Evolutionary conservation across 257 asterid species (phyloP), one percentile per base, ranked within the genome.

Genomic region (Rehmannia glutinosa): DNA sequence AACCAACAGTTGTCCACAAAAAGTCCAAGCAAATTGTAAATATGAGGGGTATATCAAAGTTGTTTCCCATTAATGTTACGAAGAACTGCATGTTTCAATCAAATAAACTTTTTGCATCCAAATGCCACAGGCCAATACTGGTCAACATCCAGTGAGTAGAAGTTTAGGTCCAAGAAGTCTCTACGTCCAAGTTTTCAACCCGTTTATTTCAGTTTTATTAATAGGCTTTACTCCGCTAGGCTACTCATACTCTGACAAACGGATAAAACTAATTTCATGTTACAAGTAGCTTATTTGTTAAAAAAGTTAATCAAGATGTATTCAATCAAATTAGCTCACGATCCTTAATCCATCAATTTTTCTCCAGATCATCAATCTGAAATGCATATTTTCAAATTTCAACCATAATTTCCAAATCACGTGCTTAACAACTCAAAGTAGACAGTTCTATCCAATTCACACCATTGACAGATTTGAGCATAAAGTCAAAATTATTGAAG

Each of bases 351-450:
- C 28, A 50, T 28, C 11, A 21, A 52, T 39, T 55, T 49, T 35
- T 64, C 33, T 23, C 20, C 2, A 61, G 24, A 61, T 66, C 62
- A 33, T 36, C 17, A 66, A 33, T 66, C 36, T 39, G 27, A 35
- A 35, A 39, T 23, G 17, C n/a, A n/a, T n/a, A n/a, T n/a, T n/a
- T n/a, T n/a, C n/a, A n/a, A n/a, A n/a, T n/a, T n/a, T n/a, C n/a
- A n/a, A n/a, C n/a, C n/a, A n/a, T n/a, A n/a, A n/a, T 57, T 46
- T 59, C 33, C 57, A 42, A 58, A 55, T 42, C 73, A 39, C 41
- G 4, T 35, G 33, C 64, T 30, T 46, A 30, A 57, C 28, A 43
- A 24, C 32, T 57, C 73, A 57, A 45, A 32, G 52, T 13, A 47
- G 33, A 64, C 47, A 32, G 19, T 10, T 46, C 42, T 54, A 57